phyloP scores from a whole-genome alignment of 1,139 yeast genomes.

The Blastobotrys capitulatus region DNA sequence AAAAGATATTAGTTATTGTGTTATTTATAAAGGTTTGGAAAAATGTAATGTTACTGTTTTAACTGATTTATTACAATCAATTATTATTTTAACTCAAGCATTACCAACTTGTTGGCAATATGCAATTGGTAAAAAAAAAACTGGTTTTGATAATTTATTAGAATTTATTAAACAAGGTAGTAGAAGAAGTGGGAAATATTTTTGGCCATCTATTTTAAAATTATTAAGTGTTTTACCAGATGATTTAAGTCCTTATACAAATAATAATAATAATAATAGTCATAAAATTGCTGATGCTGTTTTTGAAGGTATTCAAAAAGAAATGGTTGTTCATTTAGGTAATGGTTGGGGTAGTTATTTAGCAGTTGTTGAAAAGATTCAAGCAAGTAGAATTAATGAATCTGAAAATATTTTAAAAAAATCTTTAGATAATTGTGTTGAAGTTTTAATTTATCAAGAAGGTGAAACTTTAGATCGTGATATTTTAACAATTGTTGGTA shows the following conservation, averaged over 20 bases:
- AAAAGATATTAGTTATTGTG: conserved; percentile 22
- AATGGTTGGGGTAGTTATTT: conserved; percentile 26
- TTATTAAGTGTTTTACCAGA: conserved; percentile 21
- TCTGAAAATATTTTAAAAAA: conserved; percentile 11
- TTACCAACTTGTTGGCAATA: conserved; percentile 27
- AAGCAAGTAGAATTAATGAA: conserved; percentile 8
- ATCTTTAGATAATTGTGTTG: conserved; percentile 11
- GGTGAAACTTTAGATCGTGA: conserved; percentile 15
- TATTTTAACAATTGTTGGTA: conserved; percentile 19
- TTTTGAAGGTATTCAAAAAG: conserved; percentile 26
- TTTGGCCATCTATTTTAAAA: conserved; percentile 28
- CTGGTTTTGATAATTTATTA: conserved; percentile 14
- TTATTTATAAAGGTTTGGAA: conserved; percentile 29
- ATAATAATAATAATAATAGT: conserved; percentile 17
- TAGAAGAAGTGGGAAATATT: conserved; percentile 25
- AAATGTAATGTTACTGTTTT: conserved; percentile 25
- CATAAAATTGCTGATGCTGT: conserved; percentile 23
- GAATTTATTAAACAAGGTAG: conserved; percentile 20
- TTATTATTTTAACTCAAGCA: conserved; percentile 24
- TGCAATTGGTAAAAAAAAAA: conserved; percentile 20
- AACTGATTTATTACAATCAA: conserved; percentile 27
- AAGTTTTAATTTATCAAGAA: conserved; percentile 14
- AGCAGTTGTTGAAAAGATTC: conserved; percentile 21
- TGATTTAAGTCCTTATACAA: conserved; percentile 20
- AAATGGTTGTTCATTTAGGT: conserved; percentile 18